Base-by-base conservation (phyloP, 2,329 filamentous ascomycete genomes). In the Hypoxylon sp. region DNA sequence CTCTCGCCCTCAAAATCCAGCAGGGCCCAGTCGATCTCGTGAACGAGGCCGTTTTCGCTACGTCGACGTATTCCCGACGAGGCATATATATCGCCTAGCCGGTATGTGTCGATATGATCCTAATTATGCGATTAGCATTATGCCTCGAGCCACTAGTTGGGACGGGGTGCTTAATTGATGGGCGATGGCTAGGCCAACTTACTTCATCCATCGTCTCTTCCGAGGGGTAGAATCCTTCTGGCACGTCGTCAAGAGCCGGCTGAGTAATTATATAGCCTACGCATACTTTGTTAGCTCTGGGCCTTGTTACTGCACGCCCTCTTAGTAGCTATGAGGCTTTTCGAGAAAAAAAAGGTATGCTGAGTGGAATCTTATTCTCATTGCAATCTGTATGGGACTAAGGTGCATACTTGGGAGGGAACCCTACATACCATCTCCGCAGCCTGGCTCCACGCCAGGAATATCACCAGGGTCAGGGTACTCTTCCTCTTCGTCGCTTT, bases 1-100 rank as follows among this genome's bases (percentile, higher is more conserved):
- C 93, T 84, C 7, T 86, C 80, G 3, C 86, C 78, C 7, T 87
- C 77, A 57, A 97, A 90, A 60, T 89, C 84, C 62, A 97, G 91
- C 2, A 97, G 76, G 0, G 92, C 91, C 93, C 93, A 97, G 70
- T 97, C 93, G 32, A 97, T 91, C 70, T 97, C 93, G 68, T 97
- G 93, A 4, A 90, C 78, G 16, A 95, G 75, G 3, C 87, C 86
- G 54, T 88, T 79, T 51, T 87, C 81, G 41, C 77, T 80, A 67
- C 89, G 87, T 20, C 93, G 84, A 3, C 91, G 85, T 51, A 97
- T 88, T 5, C 93, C 93, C 15, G 91, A 96, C 0, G 91, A 95
- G 0, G 93, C 93, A 64, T 95, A 91, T 3, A 97, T 78, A 63
- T 91, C 85, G 2, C 93, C 93, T 1, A 97, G 78, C 9, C 85